These are phyloP conservation scores for Suhomyces emberorum DNA, from an alignment of 805 yeast species.

Conservation along the genomic window DNA sequence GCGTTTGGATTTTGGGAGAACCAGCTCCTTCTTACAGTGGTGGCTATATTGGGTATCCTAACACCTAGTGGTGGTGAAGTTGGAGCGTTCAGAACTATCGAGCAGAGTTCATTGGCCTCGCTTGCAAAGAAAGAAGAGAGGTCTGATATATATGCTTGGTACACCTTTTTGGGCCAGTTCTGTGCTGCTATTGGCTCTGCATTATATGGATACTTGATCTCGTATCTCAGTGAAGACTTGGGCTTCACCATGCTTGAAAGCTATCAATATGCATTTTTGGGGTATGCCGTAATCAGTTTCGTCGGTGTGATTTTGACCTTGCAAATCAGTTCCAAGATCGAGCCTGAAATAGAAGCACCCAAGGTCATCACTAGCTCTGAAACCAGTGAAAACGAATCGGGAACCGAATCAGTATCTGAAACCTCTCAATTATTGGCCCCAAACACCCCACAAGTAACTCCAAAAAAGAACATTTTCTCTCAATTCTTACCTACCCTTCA, in stretches of 20 bases:
- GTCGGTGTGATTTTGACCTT: slow-evolving; percentile 16
- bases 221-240: slow-evolving; percentile 10
- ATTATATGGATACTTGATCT: slow-evolving; percentile 32
- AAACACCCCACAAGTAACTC: not conserved
- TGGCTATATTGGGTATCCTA: slow-evolving; percentile 48
- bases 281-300: slow-evolving; percentile 20
- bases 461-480: slow-evolving; percentile 3
- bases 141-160: slow-evolving; percentile 59
- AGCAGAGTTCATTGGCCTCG: slow-evolving; percentile 51
- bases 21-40: slow-evolving; percentile 30
- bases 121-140: slow-evolving; percentile 39
- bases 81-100: slow-evolving; percentile 58
- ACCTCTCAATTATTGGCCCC: slow-evolving; percentile 14
- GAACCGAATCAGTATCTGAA: slow-evolving; percentile 9
- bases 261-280: slow-evolving; percentile 29
- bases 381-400: not conserved
- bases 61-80: slow-evolving; percentile 60
- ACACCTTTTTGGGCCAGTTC: slow-evolving; percentile 46
- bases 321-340: slow-evolving; percentile 16
- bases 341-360: slow-evolving; percentile 6
- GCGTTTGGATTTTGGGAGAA: slow-evolving; percentile 33
- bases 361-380: not conserved
- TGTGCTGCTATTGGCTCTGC: slow-evolving; percentile 48
- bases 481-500: slow-evolving; percentile 19
- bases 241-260: slow-evolving; percentile 21